A percentile compares a stretch with the other conserved stretches of the same genome.
phyloP scores from a whole-genome alignment of 2,329 filamentous ascomycete species.

The Leptodontidium sp. region DNA sequence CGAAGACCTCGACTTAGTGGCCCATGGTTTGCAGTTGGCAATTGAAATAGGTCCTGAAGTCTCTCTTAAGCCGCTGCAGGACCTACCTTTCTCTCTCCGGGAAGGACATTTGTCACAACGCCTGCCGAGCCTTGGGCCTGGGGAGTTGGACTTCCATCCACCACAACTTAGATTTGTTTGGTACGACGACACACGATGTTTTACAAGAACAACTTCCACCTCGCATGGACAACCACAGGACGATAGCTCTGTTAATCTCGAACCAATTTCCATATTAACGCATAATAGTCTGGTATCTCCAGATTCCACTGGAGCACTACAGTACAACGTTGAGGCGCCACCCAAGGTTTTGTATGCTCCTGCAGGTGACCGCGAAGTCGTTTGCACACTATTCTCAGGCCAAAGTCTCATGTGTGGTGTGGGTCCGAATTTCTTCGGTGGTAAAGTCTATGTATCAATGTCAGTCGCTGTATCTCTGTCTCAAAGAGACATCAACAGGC shows the following conservation, averaged over 20 bases:
- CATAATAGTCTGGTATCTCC: too few relatives aligned
- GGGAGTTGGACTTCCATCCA: too few relatives aligned
- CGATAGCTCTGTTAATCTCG: too few relatives aligned
- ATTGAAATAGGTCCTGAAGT: not conserved
- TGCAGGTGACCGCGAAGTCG: not conserved
- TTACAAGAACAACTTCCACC: too few relatives aligned
- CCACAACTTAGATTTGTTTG: too few relatives aligned
- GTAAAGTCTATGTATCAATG: not conserved
- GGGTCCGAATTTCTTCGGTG: too few relatives aligned
- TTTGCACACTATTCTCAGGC: not conserved
- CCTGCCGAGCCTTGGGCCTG: too few relatives aligned
- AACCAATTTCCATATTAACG: too few relatives aligned
- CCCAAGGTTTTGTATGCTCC: not conserved
- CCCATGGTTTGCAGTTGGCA: not conserved
- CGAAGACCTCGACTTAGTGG: constrained; percentile 4
- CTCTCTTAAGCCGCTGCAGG: not conserved
- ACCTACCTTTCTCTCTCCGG: not conserved
- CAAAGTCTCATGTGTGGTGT: not conserved
- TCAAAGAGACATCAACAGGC: not conserved
- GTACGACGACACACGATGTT: too few relatives aligned
- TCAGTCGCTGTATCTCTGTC: not conserved
- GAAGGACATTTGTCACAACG: not conserved
- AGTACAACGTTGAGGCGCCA: not conserved
- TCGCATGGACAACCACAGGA: too few relatives aligned
- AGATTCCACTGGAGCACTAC: not conserved